Evolutionary conservation across 2,329 filamentous ascomycete species (phyloP), one percentile per base, ranked within the genome.

Genomic region (Ophiostoma sp.): DNA sequence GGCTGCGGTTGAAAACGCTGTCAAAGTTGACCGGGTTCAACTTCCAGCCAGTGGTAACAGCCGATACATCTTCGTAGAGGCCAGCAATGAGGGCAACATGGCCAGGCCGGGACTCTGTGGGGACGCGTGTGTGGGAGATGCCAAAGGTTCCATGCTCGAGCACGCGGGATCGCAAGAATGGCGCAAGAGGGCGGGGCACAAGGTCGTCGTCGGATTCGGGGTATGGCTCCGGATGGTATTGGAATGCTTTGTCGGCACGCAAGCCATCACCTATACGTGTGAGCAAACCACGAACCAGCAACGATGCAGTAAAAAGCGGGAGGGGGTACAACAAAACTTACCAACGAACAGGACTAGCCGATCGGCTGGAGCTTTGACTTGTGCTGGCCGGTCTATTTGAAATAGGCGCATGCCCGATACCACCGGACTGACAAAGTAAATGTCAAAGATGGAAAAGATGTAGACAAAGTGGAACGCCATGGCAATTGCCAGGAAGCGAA

Each of bases 1-100:
- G 84, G 76, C 94, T 98, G 71, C 92, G 87, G 77, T 99, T 99
- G 85, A 99, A 99, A 11, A 99, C 93, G 75, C 94, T 98, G 80
- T 99, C 95, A 75, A 99, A 99, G 76, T 98, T 91, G 75, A 99
- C 95, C 0, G 95, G 95, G 76, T 99, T 99, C 73, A 97, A 81
- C 80, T 99, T 98, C 95, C 95, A 99, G 16, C 95, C 95, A 0
- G 96, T 99, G 42, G 91, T 96, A 27, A 99, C 95, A 2, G 95
- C 91, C 45, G 95, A 98, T 1, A 99, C 95, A 81, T 99, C 95
- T 79, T 99, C 95, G 76, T 99, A 99, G 49, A 99, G 81, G 4
- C 95, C 95, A 6, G 95, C 95, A 74, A 99, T 99, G 67, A 99
- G 85, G 47, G 95, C 96, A 69, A 99, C 95, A 81, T 99, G 95